These are phyloP conservation scores for Croton laevigatus DNA, from an alignment of 441 rosid species.

Conservation along the genomic window DNA sequence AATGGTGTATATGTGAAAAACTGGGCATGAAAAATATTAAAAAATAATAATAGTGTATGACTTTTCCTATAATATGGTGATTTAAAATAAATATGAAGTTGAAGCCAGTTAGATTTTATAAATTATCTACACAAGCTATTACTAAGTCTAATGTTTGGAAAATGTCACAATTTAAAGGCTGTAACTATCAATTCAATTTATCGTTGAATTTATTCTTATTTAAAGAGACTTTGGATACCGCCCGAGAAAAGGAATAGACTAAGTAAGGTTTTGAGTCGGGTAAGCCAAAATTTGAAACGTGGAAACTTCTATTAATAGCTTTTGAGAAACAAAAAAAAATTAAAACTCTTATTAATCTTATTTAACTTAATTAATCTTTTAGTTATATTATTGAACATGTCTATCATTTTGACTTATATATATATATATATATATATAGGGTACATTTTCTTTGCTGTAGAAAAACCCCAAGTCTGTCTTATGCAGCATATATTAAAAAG, in stretches of 20 bases:
- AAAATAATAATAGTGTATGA: neutral
- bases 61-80: neutral
- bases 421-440: neutral
- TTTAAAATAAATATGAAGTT: constrained; percentile 21
- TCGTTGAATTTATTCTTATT: constrained; percentile 15
- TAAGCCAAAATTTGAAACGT: constrained; percentile 9
- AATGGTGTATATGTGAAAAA: neutral
- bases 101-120: constrained; percentile 32
- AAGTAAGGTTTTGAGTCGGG: constrained; percentile 10
- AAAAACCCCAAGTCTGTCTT: constrained; percentile 1
- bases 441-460: neutral
- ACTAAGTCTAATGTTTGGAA: constrained; percentile 46
- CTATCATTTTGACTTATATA: constrained; percentile 43
- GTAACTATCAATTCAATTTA: constrained; percentile 28
- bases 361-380: neutral
- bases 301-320: constrained; percentile 31
- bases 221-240: constrained; percentile 39
- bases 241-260: constrained; percentile 9
- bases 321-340: too few species aligned
- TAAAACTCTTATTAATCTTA: neutral
- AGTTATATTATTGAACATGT: constrained; percentile 23
- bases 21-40: neutral
- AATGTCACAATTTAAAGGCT: constrained; percentile 33
- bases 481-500: constrained; percentile 23
- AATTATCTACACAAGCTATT: constrained; percentile 15